Evolutionary conservation across 768 basidiomycete genomes (phyloP).

Genomic region (Xerocomellus amylosporus): DNA sequence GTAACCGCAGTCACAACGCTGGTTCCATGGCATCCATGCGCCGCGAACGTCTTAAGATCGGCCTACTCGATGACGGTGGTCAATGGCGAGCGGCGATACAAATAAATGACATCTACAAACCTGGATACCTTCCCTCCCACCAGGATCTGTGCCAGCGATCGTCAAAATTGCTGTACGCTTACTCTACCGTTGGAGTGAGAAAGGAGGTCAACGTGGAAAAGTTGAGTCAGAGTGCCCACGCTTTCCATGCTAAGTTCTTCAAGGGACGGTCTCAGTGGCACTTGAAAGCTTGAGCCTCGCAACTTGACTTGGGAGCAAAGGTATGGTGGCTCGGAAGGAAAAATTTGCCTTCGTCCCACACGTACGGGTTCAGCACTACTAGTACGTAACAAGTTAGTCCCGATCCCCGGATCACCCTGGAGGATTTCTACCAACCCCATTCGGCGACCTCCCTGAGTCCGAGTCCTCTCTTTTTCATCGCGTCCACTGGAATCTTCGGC

Average conservation of each 20-base stretch:
- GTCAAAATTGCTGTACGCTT: background rate
- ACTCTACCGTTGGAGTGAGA: background rate
- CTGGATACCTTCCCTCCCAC: conserved; percentile 2
- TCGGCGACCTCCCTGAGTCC: no score
- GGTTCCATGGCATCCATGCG: conserved; percentile 5
- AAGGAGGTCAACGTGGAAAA: background rate
- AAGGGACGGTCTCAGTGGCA: no score
- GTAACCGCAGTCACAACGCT: conserved; percentile 5
- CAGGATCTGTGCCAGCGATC: background rate
- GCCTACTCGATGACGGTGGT: background rate
- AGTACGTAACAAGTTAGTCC: no score
- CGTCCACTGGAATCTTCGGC: no score
- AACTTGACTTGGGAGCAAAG: background rate
- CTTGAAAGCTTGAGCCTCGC: background rate
- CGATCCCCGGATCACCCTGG: no score
- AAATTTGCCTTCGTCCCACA: background rate
- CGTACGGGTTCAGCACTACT: no score
- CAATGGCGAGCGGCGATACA: background rate
- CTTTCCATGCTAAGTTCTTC: background rate
- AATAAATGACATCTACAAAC: background rate
- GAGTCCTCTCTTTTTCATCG: no score
- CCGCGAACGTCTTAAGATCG: conserved; percentile 4
- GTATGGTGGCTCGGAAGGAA: background rate
- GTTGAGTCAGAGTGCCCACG: background rate
- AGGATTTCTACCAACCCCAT: no score